Evolutionary conservation across 2,329 filamentous ascomycete genomes (phyloP).

Genomic region (Colletotrichum salicis): DNA sequence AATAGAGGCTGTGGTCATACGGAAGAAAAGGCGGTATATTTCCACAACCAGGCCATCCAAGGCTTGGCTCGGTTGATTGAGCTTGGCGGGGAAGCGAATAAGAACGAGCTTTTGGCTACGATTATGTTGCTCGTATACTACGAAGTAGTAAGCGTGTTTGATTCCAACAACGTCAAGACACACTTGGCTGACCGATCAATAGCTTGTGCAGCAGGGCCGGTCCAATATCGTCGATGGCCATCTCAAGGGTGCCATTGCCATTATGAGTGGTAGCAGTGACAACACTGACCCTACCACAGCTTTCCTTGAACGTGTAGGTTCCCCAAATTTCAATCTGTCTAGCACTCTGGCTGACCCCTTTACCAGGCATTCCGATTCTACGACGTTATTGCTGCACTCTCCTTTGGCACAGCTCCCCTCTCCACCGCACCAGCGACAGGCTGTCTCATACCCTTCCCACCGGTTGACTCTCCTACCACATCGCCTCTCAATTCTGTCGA

Average conservation of each 20-base stretch:
- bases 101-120: constrained; percentile 68
- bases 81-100: constrained; percentile 58
- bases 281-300: constrained; percentile 61
- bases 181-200: not conserved
- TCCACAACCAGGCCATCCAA: constrained; percentile 69
- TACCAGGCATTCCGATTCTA: constrained; percentile 71
- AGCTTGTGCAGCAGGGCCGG: constrained; percentile 70
- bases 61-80: constrained; percentile 68
- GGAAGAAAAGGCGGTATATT: constrained; percentile 66
- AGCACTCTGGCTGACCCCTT: not conserved
- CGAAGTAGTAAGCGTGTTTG: constrained; percentile 64
- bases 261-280: constrained; percentile 62
- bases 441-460: constrained; percentile 58
- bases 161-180: no score
- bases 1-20: constrained; percentile 60
- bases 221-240: constrained; percentile 71
- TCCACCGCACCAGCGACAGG: constrained; percentile 60
- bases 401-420: constrained; percentile 67
- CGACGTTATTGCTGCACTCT: constrained; percentile 72
- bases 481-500: constrained; percentile 65
- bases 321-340: not conserved
- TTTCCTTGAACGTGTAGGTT: constrained; percentile 67
- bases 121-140: constrained; percentile 73
- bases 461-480: constrained; percentile 55
- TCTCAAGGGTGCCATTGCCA: constrained; percentile 69